These are phyloP conservation scores for Amanita exitialis DNA, from an alignment of 768 basidiomycete genomes.

Conservation along the genomic window DNA sequence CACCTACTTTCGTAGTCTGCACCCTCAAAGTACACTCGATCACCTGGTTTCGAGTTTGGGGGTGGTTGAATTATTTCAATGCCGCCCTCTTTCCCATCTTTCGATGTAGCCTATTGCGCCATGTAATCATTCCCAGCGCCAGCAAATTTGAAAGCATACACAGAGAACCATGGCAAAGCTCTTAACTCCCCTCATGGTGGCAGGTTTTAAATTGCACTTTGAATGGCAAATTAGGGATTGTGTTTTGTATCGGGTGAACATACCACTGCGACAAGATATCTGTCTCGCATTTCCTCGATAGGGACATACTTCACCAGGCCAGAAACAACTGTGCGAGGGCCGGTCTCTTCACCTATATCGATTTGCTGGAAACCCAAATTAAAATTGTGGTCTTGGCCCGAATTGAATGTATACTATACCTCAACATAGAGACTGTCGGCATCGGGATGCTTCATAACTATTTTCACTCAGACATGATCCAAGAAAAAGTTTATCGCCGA, in stretches of 20 bases:
- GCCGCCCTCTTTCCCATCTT: constrained; percentile 82
- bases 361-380: constrained; percentile 57
- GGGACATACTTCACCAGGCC: constrained; percentile 95
- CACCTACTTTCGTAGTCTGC: constrained; percentile 68
- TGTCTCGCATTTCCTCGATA: constrained; percentile 86
- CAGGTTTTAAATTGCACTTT: constrained; percentile 92
- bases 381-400: neutral
- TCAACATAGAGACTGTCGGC: constrained; percentile 97
- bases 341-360: constrained; percentile 89
- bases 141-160: constrained; percentile 29
- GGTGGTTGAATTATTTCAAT: constrained; percentile 92
- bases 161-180: constrained; percentile 97
- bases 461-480: neutral
- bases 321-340: constrained; percentile 93
- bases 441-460: constrained; percentile 94
- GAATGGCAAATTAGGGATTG: neutral
- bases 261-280: constrained; percentile 77
- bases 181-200: constrained; percentile 94
- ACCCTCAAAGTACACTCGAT: constrained; percentile 93
- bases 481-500: constrained; percentile 1
- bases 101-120: constrained; percentile 65
- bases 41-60: constrained; percentile 76
- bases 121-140: neutral
- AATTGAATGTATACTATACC: constrained; percentile 30
- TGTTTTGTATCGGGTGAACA: constrained; percentile 12